Base-by-base conservation (phyloP, 345 rosid genomes). In the Acer negundo region DNA sequence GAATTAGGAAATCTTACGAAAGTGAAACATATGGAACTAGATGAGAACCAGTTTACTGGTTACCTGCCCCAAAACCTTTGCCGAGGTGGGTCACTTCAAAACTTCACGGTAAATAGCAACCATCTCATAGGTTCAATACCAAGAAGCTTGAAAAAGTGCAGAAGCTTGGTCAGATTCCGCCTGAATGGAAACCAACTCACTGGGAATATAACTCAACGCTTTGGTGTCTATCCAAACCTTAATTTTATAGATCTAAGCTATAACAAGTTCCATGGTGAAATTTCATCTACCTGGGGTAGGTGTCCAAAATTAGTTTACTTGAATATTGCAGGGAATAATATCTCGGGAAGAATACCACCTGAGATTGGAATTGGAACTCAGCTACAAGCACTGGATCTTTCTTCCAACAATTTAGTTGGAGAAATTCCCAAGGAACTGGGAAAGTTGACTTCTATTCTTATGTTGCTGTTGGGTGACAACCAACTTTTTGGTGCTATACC, bases 341-440 rank as follows among this genome's bases (percentile, higher is more conserved):
- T 88, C 13, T 42, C 76, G 0, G 85, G 89, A 3, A 16, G 2
- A 16, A 71, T 87, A 69, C 89, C 87, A 11, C 63, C 78, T 5
- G 82, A 78, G 22, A 71, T 85, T 3, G 86, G 80, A 23, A 73
- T 74, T 3, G 80, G 79, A 20, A 13, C 63, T 40, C 59, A 3
- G 1, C 59, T 89, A 4, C 61, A 20, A 4, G 55, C 2, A 6
- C 81, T 88, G 4, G 82, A 88, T 77, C 84, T 88, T 11, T 88
- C 87, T 42, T 83, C 71, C 0, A 88, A 88, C 40, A 59, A 69
- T 62, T 24, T 88, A 11, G 31, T 15, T 1, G 88, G 85, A 3
- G 67, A 67, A 24, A 80, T 88, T 73, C 89, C 89, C 0, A 71
- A 5, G 16, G 81, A 76, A 17, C 10, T 88, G 6, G 90, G 80